Percentiles rank a stretch among this genome's conserved stretches.
phyloP scores from a whole-genome alignment of 192 early-diverging fungal species.

The Entophlyctis luteolus region DNA sequence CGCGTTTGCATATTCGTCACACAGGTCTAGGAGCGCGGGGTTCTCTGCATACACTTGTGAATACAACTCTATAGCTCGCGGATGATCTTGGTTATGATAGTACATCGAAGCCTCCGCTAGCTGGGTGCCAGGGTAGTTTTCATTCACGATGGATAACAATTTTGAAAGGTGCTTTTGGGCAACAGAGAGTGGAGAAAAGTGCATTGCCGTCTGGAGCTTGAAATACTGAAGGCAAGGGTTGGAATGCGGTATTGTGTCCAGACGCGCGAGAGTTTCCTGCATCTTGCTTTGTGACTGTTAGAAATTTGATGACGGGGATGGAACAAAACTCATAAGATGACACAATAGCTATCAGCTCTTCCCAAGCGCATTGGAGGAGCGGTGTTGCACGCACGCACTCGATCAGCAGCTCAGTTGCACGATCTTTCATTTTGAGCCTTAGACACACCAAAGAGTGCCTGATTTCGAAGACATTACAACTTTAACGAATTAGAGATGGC shows the following conservation, averaged over 20 bases:
- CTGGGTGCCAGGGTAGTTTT: not conserved
- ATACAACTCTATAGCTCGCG: constrained; percentile 43
- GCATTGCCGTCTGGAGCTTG: constrained; percentile 12
- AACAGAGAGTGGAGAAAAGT: constrained; percentile 3
- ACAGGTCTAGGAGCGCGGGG: constrained; percentile 75
- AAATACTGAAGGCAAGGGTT: constrained; percentile 14
- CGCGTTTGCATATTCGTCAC: constrained; percentile 83
- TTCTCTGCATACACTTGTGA: constrained; percentile 63
- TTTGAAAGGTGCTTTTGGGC: not conserved
- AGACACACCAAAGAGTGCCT: too few relatives aligned
- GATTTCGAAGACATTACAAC: too few relatives aligned
- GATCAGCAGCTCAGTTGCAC: constrained; percentile 43
- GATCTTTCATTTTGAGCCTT: not conserved
- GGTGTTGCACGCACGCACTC: constrained; percentile 67
- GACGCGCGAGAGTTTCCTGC: not conserved
- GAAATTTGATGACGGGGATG: not conserved
- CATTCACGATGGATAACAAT: not conserved
- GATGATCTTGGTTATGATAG: constrained; percentile 11
- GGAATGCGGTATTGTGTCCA: not conserved
- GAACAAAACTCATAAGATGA: constrained; percentile 14
- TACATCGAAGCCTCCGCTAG: constrained; percentile 6
- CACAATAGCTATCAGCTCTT: constrained; percentile 54
- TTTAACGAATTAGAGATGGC: too few relatives aligned
- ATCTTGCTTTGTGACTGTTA: not conserved
- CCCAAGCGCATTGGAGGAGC: constrained; percentile 92